phyloP scores from a whole-genome alignment of 768 basidiomycete species.

The Candolleomyces efflorescens region DNA sequence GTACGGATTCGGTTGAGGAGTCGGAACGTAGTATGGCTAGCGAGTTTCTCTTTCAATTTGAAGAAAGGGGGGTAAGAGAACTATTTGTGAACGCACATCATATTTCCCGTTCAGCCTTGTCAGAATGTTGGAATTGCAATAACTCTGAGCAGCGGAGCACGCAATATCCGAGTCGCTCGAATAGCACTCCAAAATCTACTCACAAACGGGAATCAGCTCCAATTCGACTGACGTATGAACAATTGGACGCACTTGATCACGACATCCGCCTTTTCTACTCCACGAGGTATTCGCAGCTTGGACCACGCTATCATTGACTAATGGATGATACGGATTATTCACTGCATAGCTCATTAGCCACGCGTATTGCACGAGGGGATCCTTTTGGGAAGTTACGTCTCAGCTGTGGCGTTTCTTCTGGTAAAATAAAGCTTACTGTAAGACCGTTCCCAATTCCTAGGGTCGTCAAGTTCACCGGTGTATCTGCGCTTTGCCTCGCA shows the following conservation, averaged over 20 bases:
- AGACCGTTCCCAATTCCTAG: constrained; percentile 63
- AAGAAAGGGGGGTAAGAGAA: not conserved
- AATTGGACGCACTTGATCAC: constrained; percentile 33
- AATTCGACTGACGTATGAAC: not conserved
- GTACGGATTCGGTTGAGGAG: constrained; percentile 41
- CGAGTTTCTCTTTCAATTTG: too few relatives aligned
- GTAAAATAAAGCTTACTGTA: constrained; percentile 33
- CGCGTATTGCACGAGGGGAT: constrained; percentile 50
- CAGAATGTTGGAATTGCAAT: constrained; percentile 55
- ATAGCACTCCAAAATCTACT: constrained; percentile 52
- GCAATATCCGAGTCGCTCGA: constrained; percentile 40
- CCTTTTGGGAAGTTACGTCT: constrained; percentile 15
- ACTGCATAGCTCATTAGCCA: constrained; percentile 53
- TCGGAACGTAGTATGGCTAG: constrained; percentile 46
- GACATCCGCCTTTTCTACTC: constrained; percentile 42
- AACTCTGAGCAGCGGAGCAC: constrained; percentile 54
- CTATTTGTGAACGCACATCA: constrained; percentile 32
- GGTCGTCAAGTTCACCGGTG: constrained; percentile 53
- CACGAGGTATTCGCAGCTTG: constrained; percentile 39
- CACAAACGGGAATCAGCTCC: not conserved
- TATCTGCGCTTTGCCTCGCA: constrained; percentile 37
- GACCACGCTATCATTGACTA: constrained; percentile 42
- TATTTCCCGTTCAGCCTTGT: constrained; percentile 50
- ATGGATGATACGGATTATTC: constrained; percentile 52
- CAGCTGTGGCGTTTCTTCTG: not conserved